Conservation (phyloP, 148 eudicot genomes). For the Selenicereus undatus region DNA sequence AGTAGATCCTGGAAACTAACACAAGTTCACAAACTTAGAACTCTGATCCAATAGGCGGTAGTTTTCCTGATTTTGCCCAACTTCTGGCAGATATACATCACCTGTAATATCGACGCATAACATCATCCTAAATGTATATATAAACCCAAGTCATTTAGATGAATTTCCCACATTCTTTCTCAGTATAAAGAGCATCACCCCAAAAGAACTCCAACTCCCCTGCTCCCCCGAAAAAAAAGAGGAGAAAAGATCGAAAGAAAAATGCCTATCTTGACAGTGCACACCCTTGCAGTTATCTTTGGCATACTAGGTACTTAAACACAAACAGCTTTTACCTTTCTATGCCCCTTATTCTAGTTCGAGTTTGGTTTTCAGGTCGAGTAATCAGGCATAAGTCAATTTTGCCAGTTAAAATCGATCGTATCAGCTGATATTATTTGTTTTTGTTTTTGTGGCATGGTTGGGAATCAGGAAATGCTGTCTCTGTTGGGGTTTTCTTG, state of each 20-base stretch:
- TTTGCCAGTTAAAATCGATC: not conserved
- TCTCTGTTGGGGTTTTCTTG: conserved; percentile 46
- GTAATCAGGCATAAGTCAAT: not conserved
- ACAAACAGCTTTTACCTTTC: not conserved
- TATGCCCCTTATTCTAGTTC: not conserved
- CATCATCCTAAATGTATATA: conserved; percentile 16
- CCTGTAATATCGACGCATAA: conserved; percentile 9
- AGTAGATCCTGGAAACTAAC: not conserved
- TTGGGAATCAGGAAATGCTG: conserved; percentile 36
- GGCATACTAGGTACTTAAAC: not conserved
- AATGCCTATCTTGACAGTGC: not conserved
- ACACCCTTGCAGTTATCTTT: conserved; percentile 2
- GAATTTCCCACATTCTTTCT: conserved; percentile 11
- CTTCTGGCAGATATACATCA: conserved; percentile 7
- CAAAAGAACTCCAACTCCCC: not conserved
- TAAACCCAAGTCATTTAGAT: conserved; percentile 15
- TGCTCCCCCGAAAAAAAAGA: not conserved
- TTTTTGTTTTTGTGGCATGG: not conserved
- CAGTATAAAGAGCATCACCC: not conserved
- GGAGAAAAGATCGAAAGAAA: not conserved
- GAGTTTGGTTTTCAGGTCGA: not conserved
- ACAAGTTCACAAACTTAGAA: conserved; percentile 5
- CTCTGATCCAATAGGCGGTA: conserved; percentile 12
- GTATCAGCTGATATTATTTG: not conserved
- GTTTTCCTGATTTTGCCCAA: conserved; percentile 25